Evolutionary conservation across 2,329 filamentous ascomycete genomes (phyloP), one percentile per base, ranked within the genome.

Genomic region (Metarhizium humberi): DNA sequence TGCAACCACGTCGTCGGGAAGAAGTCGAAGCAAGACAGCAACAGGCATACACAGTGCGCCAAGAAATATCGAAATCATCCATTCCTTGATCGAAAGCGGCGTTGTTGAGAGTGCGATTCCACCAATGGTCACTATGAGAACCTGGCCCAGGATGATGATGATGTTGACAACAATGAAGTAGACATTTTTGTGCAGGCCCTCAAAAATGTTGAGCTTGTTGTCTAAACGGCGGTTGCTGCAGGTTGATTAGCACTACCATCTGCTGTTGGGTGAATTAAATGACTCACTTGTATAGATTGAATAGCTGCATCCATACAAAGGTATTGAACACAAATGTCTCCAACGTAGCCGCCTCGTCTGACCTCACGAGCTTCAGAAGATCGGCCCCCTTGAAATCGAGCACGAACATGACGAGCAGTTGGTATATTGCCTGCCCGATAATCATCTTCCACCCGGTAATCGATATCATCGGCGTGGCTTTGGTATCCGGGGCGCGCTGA

Each of bases 141-240:
- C 72, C 65, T 90, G 87, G 14, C 84, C 85, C 55, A 77, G 85
- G 57, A 90, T 76, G 84, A 90, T 90, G 68, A 89, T 75, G 55
- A 74, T 65, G 67, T 86, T 82, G 67, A 90, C 89, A 20, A 73
- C 74, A 29, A 87, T 76, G 73, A 90, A 90, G 75, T 87, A 88
- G 66, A 75, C 81, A 66, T 90, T 90, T 61, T 76, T 78, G 43
- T 76, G 74, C 56, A 90, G 79, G 51, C 84, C 84, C 64, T 88
- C 86, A 58, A 90, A 88, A 57, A 90, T 82, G 66, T 90, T 90
- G 72, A 88, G 83, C 53, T 81, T 80, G 68, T 90, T 90, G 67
- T 90, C 87, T 16, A 90, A 79, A 25, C 86, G 83, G 53, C 87
- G 82, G 36, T 57, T 59, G 42, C 56, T 58, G 30, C 16, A n/a